Conservation (phyloP, 352 stramenopile genomes). For the Achlya hypogyna region DNA sequence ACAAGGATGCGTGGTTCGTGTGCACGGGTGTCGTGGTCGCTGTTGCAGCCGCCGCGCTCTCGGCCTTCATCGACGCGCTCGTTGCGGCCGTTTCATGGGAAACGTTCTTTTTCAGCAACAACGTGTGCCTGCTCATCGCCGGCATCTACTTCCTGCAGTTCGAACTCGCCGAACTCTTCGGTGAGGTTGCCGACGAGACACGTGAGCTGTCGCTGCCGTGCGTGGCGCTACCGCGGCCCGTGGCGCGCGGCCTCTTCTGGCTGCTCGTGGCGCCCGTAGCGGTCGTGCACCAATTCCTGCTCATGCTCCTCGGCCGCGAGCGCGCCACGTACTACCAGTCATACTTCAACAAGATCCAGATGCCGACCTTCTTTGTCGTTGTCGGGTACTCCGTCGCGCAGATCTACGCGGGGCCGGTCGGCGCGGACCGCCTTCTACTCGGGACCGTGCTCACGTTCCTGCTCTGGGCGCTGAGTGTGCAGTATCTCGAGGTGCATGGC, state of each 20-base stretch:
- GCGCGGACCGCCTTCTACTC: background rate
- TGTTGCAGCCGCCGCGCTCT: background rate
- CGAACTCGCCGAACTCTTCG: background rate
- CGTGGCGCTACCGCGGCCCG: background rate
- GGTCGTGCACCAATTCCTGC: background rate
- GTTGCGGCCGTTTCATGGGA: background rate
- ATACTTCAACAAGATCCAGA: background rate
- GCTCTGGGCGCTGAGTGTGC: background rate
- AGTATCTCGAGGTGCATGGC: conserved; percentile 2
- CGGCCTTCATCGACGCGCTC: background rate
- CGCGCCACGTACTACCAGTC: background rate
- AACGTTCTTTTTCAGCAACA: background rate
- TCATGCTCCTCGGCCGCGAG: background rate
- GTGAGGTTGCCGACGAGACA: background rate
- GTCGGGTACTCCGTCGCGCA: background rate
- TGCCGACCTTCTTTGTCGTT: background rate
- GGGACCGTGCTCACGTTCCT: background rate
- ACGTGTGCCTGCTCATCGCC: background rate
- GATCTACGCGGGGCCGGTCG: background rate
- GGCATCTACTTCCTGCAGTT: background rate
- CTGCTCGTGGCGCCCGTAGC: background rate
- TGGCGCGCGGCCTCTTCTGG: background rate
- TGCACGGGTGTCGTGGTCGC: background rate
- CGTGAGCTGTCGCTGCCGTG: background rate
- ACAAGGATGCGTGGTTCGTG: background rate